Base-by-base conservation (phyloP, 495 filamentous ascomycete species). In the Geopyxis carbonaria region DNA sequence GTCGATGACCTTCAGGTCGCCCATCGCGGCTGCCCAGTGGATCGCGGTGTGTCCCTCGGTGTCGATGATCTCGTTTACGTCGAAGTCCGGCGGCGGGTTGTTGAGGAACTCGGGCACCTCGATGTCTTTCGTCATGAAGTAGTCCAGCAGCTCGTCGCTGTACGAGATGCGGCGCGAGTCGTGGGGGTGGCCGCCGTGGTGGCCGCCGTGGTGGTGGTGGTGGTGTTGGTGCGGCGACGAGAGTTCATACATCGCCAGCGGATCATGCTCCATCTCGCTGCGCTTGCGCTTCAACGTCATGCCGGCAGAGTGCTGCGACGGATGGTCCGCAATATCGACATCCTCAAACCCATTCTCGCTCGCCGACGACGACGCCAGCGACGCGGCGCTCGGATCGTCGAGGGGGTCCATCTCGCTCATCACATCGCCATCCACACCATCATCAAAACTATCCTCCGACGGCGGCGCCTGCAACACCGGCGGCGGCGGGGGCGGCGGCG, bases 21-120 rank as follows among this genome's bases (percentile, higher is more conserved):
- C 89, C 89, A 97, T 95, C n/a, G 89, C 79, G 42, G 81, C 79
- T 13, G 84, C 89, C 89, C 89, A 97, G 55, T 97, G 89, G 41
- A 97, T 66, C 2, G 85, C 84, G 2, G 80, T 87, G 49, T 94
- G 84, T 3, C 73, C 72, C 34, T 87, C 81, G 14, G 80, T 75
- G 50, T 97, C 89, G 48, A 97, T 93, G 20, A 74, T 62, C 54
- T 81, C 78, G 60, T 95, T 76, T 10, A 91, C 73, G 44, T 92
- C 73, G 55, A 89, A 91, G 48, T 81, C 74, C 11, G 68, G 57
- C 0, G 89, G 89, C 5, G 87, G 83, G 29, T 75, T 67, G 5
- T 85, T 84, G 16, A 78, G 77, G 22, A 73, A 65, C 6, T 67
- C 67, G 9, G 64, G 62, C 25, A 76, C 65, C 5, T 73, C 65